Conservation (phyloP, 208 protist species). For the Entamoeba invadens region DNA sequence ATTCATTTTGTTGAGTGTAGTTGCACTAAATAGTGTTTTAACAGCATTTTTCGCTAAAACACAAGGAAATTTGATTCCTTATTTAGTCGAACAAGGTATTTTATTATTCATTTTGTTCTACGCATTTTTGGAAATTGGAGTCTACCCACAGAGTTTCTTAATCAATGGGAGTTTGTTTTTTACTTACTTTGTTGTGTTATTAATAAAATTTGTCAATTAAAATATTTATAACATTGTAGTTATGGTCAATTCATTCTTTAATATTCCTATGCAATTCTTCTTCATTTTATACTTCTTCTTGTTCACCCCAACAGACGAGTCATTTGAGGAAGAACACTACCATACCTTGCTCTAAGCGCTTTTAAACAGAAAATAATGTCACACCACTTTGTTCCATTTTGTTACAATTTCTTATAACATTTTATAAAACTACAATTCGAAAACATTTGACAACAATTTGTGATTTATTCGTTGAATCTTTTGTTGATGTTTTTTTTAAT, state of each 20-base stretch:
- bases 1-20: not conserved
- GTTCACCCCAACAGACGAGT: not conserved
- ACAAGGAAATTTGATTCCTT: not conserved
- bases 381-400: too few species aligned
- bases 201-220: not conserved
- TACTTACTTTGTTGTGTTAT: too few species aligned
- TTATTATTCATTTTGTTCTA: not conserved
- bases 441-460: too few species aligned
- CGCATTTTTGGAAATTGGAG: not conserved
- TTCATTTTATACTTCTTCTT: not conserved
- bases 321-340: not conserved
- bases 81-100: not conserved
- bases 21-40: not conserved
- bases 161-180: not conserved
- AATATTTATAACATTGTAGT: not conserved
- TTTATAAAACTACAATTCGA: too few species aligned
- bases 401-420: too few species aligned
- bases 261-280: not conserved
- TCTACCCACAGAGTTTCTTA: not conserved
- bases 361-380: too few species aligned
- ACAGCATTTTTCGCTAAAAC: not conserved
- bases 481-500: too few species aligned
- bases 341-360: too few species aligned
- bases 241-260: not conserved
- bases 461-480: too few species aligned